Base-by-base conservation (phyloP, 345 rosid genomes). In the Rhodamnia argentea region DNA sequence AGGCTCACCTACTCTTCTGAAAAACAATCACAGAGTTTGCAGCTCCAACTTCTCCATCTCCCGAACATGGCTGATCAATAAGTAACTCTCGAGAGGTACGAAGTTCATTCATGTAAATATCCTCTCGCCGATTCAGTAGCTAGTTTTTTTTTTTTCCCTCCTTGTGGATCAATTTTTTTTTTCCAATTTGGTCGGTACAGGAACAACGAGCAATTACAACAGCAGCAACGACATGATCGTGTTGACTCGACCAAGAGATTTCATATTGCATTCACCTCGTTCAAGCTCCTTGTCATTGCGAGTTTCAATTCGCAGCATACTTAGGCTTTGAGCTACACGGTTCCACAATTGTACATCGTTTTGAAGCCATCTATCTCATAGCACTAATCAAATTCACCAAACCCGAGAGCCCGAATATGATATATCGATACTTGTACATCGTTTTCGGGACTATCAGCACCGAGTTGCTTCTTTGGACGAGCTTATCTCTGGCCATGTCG, bases 361-460 rank as follows among this genome's bases (percentile, higher is more conserved):
- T 60, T 6, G 2, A 60, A 60, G 20, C 26, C 10, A 60, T 60
- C 1, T 27, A 60, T 60, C 4, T 60, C 5, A 6, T 54, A 18
- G 56, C 56, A 6, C 8, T 16, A 8, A 54, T 54, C 56, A 16
- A 60, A 27, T 8, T 27, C 10, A 27, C 27, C 1, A 1, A 5
- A 60, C 37, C 14, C 2, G 37, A 0, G 0, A 13, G 10, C 18
- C 1, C 2, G 0, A 60, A 27, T 26, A 0, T 0, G 0, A 27
- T 27, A 60, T 14, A 14, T 5, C 37, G 16, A 7, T 62, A 14
- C 74, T 62, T 62, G 74, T 62, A 62, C 5, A 3, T 62, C 29
- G 1, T 29, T 62, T 62, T 29, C 0, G 0, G 4, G 10, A 62
- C 40, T 27, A 10, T 62, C 0, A 0, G 2, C 18, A 7, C 37